Conservation (phyloP, 2,329 filamentous ascomycete species). For the Ophiostoma australiae region DNA sequence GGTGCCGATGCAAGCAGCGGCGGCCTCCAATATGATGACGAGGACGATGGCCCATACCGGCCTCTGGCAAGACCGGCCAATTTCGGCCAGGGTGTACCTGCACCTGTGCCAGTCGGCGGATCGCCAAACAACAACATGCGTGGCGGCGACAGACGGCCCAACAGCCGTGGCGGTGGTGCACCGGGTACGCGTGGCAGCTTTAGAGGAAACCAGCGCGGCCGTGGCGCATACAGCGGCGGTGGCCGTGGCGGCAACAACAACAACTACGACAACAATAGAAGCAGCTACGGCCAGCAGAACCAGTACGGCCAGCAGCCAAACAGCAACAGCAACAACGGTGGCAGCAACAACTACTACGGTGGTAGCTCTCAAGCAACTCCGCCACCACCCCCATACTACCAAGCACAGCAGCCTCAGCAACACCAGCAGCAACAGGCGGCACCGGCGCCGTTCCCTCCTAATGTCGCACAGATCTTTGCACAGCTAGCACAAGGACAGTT, state of each 20-base stretch:
- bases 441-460: neutral
- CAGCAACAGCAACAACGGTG: constrained; percentile 23
- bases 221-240: constrained; percentile 24
- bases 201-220: constrained; percentile 18
- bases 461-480: neutral
- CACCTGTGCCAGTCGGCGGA: constrained; percentile 38
- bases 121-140: constrained; percentile 36
- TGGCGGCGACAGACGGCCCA: constrained; percentile 31
- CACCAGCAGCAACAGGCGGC: neutral
- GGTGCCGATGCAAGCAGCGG: constrained; percentile 31
- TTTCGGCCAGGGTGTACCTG: constrained; percentile 44
- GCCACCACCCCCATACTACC: neutral
- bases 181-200: constrained; percentile 24
- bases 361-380: neutral
- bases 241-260: constrained; percentile 27
- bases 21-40: constrained; percentile 62
- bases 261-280: constrained; percentile 4
- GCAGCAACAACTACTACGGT: neutral
- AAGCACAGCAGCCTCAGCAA: constrained; percentile 11
- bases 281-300: neutral
- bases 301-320: neutral
- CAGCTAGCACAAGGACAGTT: neutral
- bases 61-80: constrained; percentile 64
- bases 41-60: constrained; percentile 65
- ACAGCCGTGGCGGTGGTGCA: constrained; percentile 37